Evolutionary conservation across 495 filamentous ascomycete genomes (phyloP).

Genomic region (Alectoria sarmentosa): DNA sequence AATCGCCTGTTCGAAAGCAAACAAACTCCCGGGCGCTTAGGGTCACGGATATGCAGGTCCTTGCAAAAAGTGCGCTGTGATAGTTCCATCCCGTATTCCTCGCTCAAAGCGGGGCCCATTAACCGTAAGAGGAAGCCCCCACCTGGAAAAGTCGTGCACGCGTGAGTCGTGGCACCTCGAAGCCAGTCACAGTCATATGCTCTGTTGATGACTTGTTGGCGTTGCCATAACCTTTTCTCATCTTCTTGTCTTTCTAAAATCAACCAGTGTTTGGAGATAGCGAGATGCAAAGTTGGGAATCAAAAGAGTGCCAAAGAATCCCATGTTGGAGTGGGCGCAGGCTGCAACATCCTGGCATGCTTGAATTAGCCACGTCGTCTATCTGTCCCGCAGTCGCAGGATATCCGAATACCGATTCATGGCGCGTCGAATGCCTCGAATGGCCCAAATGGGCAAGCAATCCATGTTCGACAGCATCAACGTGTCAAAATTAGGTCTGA

Average conservation of each 20-base stretch:
- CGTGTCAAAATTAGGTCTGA: neutral
- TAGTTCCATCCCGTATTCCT: neutral
- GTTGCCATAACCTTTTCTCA: no score
- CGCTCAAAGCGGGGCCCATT: neutral
- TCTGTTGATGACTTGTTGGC: neutral
- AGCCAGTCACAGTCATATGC: neutral
- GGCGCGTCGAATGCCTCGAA: neutral
- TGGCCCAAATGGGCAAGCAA: neutral
- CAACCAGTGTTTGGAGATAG: neutral
- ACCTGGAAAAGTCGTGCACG: no score
- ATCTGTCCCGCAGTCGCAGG: neutral
- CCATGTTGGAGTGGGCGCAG: neutral
- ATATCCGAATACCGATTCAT: neutral
- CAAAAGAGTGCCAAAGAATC: neutral
- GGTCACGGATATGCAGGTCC: constrained; percentile 7
- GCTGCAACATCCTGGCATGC: neutral
- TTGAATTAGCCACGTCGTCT: neutral
- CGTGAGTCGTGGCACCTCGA: no score
- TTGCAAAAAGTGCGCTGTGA: neutral
- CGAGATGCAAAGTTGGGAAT: neutral
- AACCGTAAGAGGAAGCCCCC: neutral
- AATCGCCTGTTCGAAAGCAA: neutral
- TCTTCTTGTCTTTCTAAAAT: neutral
- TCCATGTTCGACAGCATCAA: neutral
- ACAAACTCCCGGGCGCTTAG: neutral